A percentile compares a stretch with the other conserved stretches of the same genome.
Evolutionary conservation across 140 eudicot genomes (phyloP).

Genomic region (Erigeron philadelphicus): DNA sequence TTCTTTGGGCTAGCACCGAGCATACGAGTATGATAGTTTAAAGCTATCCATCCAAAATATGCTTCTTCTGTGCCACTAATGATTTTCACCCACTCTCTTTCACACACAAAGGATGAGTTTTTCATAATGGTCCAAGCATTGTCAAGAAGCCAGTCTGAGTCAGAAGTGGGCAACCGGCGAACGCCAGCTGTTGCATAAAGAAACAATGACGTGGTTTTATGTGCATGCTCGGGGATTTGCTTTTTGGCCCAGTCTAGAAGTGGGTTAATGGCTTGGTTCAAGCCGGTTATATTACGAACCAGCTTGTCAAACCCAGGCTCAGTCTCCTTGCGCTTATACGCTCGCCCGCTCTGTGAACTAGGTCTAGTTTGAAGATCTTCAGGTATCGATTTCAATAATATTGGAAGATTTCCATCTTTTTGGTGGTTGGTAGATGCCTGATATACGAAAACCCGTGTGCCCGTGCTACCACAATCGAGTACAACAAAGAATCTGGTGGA

Average conservation of each 20-base stretch:
- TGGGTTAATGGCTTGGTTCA: constrained; percentile 74
- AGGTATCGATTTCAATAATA: constrained; percentile 59
- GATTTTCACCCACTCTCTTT: constrained; percentile 77
- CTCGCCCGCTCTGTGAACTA: constrained; percentile 61
- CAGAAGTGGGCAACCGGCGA: constrained; percentile 75
- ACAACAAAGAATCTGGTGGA: constrained; percentile 71
- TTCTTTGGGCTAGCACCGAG: constrained; percentile 59
- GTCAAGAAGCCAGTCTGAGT: constrained; percentile 76
- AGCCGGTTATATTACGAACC: constrained; percentile 71
- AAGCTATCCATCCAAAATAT: constrained; percentile 97
- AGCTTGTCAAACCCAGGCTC: constrained; percentile 92
- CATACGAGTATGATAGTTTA: constrained; percentile 69
- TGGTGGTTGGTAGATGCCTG: constrained; percentile 57
- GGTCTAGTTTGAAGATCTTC: constrained; percentile 46
- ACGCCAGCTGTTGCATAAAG: constrained; percentile 99
- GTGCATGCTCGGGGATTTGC: constrained; percentile 73
- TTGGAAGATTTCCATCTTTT: constrained; percentile 61
- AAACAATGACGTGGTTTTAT: constrained; percentile 68
- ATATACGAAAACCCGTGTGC: constrained; percentile 84
- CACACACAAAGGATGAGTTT: constrained; percentile 69
- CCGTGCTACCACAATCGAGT: constrained; percentile 97
- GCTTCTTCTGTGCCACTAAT: constrained; percentile 94
- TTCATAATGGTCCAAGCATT: constrained; percentile 71
- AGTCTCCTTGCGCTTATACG: constrained; percentile 92
- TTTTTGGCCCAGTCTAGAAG: constrained; percentile 81